Percentiles rank a stretch among this genome's conserved stretches.
Conservation (phyloP, 352 stramenopile genomes). For the Pythium brachiatum region DNA sequence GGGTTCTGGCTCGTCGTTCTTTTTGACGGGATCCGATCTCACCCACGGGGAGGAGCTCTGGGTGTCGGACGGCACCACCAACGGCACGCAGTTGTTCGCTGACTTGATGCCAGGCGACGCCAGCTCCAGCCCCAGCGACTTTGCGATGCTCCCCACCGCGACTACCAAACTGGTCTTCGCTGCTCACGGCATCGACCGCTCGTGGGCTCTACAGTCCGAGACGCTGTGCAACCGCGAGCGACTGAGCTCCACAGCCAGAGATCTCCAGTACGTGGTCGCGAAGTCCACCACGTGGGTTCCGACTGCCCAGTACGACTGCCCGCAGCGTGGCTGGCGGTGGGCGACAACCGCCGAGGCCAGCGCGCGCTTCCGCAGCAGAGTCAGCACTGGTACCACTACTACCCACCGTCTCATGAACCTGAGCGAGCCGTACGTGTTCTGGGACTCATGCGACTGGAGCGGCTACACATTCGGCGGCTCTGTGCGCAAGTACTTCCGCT, state of each 20-base stretch:
- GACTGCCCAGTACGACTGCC: conserved; percentile 59
- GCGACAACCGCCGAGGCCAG: conserved; percentile 45
- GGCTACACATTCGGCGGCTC: conserved; percentile 52
- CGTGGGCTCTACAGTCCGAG: conserved; percentile 31
- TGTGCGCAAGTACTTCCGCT: conserved; percentile 60
- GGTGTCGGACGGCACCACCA: conserved; percentile 43
- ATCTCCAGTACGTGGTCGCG: conserved; percentile 60
- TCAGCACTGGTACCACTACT: conserved; percentile 1
- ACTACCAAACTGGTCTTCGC: conserved; percentile 59
- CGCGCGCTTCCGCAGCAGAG: conserved; percentile 16
- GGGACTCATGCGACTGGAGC: conserved; percentile 66
- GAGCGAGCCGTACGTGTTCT: conserved; percentile 61
- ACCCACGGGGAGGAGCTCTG: conserved; percentile 64
- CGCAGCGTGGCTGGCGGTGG: conserved; percentile 60
- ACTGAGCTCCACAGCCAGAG: conserved; percentile 31
- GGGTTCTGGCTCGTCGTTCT: conserved; percentile 28
- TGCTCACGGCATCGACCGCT: conserved; percentile 59
- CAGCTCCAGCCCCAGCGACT: conserved; percentile 34
- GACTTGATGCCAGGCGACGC: conserved; percentile 56
- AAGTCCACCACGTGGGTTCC: conserved; percentile 45
- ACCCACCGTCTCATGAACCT: conserved; percentile 5
- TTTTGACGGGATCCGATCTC: conserved; percentile 45
- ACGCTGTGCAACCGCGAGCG: conserved; percentile 49
- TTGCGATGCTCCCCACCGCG: conserved; percentile 33
- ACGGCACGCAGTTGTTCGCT: conserved; percentile 43